A percentile compares a stretch with the other conserved stretches of the same genome.
These are phyloP conservation scores for Coniochaeta ligniaria DNA, from an alignment of 2,329 filamentous ascomycete genomes.

Conservation along the genomic window DNA sequence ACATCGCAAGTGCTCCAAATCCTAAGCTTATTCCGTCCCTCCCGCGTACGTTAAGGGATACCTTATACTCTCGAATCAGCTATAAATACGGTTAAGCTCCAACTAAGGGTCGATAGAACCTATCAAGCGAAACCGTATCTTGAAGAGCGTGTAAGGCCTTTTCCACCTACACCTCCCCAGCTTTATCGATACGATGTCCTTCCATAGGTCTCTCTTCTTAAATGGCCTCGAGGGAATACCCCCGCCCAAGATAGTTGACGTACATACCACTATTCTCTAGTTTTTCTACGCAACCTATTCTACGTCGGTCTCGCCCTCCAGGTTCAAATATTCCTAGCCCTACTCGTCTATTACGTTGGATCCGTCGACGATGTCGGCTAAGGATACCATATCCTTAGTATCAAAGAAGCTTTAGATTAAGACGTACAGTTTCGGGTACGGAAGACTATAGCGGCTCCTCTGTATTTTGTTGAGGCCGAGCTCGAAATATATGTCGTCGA, in stretches of 20 bases:
- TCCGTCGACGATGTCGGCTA: background rate
- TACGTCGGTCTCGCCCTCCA: background rate
- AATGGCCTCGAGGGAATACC: background rate
- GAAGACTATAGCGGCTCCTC: background rate
- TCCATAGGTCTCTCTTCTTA: background rate
- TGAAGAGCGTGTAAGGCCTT: background rate
- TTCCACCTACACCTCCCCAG: background rate
- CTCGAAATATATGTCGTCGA: background rate
- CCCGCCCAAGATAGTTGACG: background rate
- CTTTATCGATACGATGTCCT: background rate
- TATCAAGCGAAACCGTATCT: background rate
- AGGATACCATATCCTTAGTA: background rate
- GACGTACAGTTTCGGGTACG: slow-evolving; percentile 1
- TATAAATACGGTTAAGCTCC: background rate
- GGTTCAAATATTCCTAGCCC: background rate
- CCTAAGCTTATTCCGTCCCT: too few species aligned
- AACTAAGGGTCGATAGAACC: background rate
- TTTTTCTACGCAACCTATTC: background rate
- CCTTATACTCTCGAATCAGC: background rate
- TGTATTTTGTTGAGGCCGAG: background rate
- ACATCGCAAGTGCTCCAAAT: too few species aligned
- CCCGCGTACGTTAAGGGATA: background rate
- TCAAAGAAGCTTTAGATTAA: slow-evolving; percentile 1
- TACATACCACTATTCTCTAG: background rate
- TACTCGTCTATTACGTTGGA: background rate